These are phyloP conservation scores for Phytopythium helicoides DNA, from an alignment of 352 stramenopile genomes.

Conservation along the genomic window DNA sequence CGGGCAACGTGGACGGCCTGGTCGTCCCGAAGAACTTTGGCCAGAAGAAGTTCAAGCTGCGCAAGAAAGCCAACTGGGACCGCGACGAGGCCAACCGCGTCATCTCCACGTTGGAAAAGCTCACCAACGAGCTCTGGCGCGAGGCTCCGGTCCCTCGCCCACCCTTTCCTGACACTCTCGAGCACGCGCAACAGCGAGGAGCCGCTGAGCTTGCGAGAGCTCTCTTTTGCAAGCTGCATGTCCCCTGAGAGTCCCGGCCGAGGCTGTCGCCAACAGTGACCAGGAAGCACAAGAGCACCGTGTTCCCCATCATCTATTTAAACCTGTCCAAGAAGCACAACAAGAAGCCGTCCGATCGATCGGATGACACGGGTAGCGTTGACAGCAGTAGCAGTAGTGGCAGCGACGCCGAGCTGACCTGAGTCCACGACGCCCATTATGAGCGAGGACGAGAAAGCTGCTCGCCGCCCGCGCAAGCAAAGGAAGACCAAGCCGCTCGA, in stretches of 20 bases:
- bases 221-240: too few relatives aligned
- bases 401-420: conserved; percentile 3
- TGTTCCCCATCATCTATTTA: conserved; percentile 82
- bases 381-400: background rate
- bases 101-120: conserved; percentile 41
- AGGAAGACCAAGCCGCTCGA: conserved; percentile 22
- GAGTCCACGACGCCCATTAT: background rate
- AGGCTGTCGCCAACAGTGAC: conserved; percentile 27
- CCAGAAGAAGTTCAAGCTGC: conserved; percentile 75
- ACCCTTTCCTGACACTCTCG: conserved; percentile 58
- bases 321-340: conserved; percentile 72
- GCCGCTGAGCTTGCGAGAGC: background rate
- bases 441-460: conserved; percentile 2
- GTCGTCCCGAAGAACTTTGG: conserved; percentile 74
- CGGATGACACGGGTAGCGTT: background rate
- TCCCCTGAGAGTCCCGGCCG: conserved; percentile 21
- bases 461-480: background rate
- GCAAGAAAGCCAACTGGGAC: conserved; percentile 57
- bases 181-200: conserved; percentile 50
- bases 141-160: conserved; percentile 51
- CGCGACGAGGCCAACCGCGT: conserved; percentile 38
- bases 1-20: conserved; percentile 64
- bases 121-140: conserved; percentile 54
- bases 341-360: background rate
- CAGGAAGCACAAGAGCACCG: conserved; percentile 51